Percentiles rank a stretch among this genome's conserved stretches.
Evolutionary conservation across 2,329 filamentous ascomycete species (phyloP).

Genomic region (Chrysoporthe deuterocubensis): DNA sequence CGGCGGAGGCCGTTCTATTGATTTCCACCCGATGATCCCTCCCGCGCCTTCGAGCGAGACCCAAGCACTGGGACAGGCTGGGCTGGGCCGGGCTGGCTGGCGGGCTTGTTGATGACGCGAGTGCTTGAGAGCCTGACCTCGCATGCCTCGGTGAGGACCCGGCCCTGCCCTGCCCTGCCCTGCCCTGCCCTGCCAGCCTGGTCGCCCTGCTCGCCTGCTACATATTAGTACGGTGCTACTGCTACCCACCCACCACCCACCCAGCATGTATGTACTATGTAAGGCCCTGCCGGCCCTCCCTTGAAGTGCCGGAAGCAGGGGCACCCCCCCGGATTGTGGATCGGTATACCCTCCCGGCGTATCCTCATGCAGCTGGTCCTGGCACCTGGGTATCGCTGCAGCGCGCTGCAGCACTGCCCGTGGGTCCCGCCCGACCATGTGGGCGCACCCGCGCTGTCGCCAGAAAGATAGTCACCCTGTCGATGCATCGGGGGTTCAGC

Average conservation of each 20-base stretch:
- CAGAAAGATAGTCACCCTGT: background rate
- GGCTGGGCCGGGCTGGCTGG: background rate
- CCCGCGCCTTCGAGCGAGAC: background rate
- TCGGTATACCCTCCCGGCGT: slow-evolving; percentile 5
- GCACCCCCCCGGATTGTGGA: background rate
- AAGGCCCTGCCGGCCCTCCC: background rate
- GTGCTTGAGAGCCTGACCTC: slow-evolving; percentile 13
- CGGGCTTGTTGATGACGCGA: slow-evolving; percentile 10
- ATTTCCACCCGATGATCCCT: background rate
- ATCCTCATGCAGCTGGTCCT: no score
- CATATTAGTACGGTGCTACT: no score
- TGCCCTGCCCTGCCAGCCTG: no score
- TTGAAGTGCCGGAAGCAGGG: slow-evolving; percentile 11
- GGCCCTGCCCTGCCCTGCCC: no score
- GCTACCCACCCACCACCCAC: no score
- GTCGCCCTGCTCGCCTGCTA: no score
- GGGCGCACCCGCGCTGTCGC: slow-evolving; percentile 7
- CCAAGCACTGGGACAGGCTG: background rate
- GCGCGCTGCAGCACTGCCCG: background rate
- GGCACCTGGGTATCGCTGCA: no score
- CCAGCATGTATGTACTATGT: no score
- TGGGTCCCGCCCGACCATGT: slow-evolving; percentile 5
- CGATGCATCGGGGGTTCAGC: slow-evolving; percentile 7
- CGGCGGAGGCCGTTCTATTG: background rate
- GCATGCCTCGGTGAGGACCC: background rate